Percentiles rank a stretch among this genome's conserved stretches.
These are phyloP conservation scores for Tilletia horrida DNA, from an alignment of 1,284 basidiomycete species.

Conservation along the genomic window DNA sequence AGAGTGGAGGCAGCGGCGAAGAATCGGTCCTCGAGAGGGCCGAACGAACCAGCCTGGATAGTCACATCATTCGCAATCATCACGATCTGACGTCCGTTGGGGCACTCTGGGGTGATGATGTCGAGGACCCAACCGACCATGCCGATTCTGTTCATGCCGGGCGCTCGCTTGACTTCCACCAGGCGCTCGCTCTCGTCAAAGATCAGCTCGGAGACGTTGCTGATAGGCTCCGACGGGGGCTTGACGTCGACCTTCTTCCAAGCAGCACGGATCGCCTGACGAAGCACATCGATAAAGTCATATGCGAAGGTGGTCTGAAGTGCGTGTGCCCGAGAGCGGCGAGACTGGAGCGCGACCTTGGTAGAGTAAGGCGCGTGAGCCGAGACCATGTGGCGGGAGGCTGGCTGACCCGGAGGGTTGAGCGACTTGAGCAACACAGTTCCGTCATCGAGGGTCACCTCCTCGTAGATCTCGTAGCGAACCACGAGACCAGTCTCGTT, in stretches of 20 bases:
- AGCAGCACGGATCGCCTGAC: conserved; percentile 88
- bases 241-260: conserved; percentile 72
- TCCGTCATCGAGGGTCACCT: conserved; percentile 92
- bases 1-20: conserved; percentile 93
- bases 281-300: conserved; percentile 98
- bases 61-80: conserved; percentile 98
- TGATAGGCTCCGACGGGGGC: conserved; percentile 38
- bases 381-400: conserved; percentile 23
- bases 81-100: conserved; percentile 78
- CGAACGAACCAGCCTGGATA: conserved; percentile 97
- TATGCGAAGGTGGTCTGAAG: conserved; percentile 96
- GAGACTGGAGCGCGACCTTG: conserved; percentile 97
- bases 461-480: conserved; percentile 98
- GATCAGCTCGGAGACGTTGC: conserved; percentile 67
- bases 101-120: conserved; percentile 88
- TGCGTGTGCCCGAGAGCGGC: conserved; percentile 98
- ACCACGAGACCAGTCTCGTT: conserved; percentile 99
- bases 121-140: conserved; percentile 99
- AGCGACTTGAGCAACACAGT: conserved; percentile 76
- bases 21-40: conserved; percentile 90
- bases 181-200: conserved; percentile 88
- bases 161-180: conserved; percentile 80
- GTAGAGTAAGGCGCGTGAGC: conserved; percentile 71
- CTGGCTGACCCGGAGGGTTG: conserved; percentile 42
- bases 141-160: conserved; percentile 90